Evolutionary conservation across 768 basidiomycete genomes (phyloP).

Genomic region (Astraeus odoratus): DNA sequence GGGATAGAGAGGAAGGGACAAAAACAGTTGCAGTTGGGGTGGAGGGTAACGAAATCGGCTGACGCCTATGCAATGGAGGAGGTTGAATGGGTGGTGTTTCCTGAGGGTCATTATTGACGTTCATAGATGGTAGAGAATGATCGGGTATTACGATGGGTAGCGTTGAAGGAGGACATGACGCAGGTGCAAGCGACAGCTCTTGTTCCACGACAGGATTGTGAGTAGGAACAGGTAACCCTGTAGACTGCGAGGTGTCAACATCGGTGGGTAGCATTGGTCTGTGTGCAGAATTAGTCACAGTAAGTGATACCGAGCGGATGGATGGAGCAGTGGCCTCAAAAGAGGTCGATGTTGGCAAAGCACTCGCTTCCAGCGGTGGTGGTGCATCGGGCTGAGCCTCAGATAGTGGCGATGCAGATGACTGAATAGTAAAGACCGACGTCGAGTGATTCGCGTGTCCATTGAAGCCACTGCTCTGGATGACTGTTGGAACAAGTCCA

Average conservation of each 20-base stretch:
- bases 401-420: slow-evolving; percentile 2
- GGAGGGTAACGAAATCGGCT: slow-evolving; percentile 28
- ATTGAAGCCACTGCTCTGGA: slow-evolving; percentile 1
- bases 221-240: neutral
- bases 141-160: slow-evolving; percentile 6
- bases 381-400: neutral
- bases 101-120: neutral
- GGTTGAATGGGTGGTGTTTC: slow-evolving; percentile 15
- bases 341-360: neutral
- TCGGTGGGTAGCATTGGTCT: neutral
- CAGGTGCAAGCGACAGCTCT: neutral
- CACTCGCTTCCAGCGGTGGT: neutral
- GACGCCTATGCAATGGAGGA: slow-evolving; percentile 22
- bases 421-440: neutral
- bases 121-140: slow-evolving; percentile 5
- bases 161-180: slow-evolving; percentile 12
- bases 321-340: neutral
- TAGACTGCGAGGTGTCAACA: neutral
- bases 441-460: neutral
- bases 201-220: neutral
- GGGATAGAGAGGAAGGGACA: slow-evolving; percentile 10
- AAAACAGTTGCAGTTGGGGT: slow-evolving; percentile 22
- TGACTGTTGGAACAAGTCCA: neutral
- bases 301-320: neutral
- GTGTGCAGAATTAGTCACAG: neutral